A percentile compares a stretch with the other conserved stretches of the same genome.
phyloP scores from a whole-genome alignment of 768 basidiomycete species.

The Podaxis sp. region DNA sequence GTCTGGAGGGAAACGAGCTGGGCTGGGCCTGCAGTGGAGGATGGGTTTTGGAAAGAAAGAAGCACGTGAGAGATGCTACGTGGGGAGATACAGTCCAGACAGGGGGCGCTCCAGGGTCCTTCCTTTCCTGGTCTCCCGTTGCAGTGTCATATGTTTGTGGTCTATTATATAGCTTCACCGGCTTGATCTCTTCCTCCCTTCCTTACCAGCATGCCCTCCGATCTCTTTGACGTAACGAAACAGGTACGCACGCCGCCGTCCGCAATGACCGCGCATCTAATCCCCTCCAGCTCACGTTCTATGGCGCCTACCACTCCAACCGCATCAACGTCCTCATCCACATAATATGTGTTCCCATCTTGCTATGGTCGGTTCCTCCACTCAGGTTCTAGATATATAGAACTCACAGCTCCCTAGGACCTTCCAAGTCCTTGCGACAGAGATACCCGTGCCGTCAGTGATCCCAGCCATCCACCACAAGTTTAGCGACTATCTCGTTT shows the following conservation, averaged over 20 bases:
- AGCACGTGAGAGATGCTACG: conserved; percentile 19
- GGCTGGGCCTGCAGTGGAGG: conserved; percentile 4
- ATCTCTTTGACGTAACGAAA: conserved; percentile 64
- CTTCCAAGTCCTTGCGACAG: conserved; percentile 48
- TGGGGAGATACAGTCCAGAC: neutral
- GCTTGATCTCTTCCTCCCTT: conserved; percentile 6
- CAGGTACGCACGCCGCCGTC: conserved; percentile 45
- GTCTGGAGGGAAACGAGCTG: conserved; percentile 9
- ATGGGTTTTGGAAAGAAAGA: conserved; percentile 12
- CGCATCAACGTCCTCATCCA: conserved; percentile 84
- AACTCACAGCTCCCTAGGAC: conserved; percentile 45
- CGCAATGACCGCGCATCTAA: neutral
- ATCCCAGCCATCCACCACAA: conserved; percentile 52
- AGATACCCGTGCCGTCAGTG: conserved; percentile 50
- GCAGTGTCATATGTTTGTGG: conserved; percentile 15
- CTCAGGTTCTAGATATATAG: neutral
- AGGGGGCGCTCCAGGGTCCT: neutral
- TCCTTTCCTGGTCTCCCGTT: neutral
- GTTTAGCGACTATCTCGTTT: conserved; percentile 60
- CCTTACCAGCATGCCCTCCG: conserved; percentile 34
- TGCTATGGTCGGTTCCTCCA: conserved; percentile 62
- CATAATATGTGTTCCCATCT: conserved; percentile 77
- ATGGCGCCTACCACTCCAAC: conserved; percentile 90
- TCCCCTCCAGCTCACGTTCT: conserved; percentile 75
- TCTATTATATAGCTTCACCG: conserved; percentile 16